A percentile compares a stretch with the other conserved stretches of the same genome.
These are phyloP conservation scores for Arabidopsis hybrid DNA, from an alignment of 441 rosid genomes.

Conservation along the genomic window DNA sequence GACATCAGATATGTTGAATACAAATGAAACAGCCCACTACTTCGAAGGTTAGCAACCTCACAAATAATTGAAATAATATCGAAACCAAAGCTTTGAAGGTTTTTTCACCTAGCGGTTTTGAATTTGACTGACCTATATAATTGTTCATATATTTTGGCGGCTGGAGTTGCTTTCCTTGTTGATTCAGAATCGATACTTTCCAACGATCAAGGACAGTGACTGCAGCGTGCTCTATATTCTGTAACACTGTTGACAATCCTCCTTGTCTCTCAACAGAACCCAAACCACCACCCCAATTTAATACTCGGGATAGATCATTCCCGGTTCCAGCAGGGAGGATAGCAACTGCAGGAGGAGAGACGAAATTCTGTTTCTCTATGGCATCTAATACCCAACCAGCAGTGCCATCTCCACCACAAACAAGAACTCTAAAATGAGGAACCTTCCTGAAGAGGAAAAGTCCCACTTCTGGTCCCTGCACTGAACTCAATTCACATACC, in stretches of 20 bases:
- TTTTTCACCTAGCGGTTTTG: conserved; percentile 1
- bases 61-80: neutral
- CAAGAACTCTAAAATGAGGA: conserved; percentile 95
- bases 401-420: conserved; percentile 99
- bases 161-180: conserved; percentile 73
- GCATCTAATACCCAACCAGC: conserved; percentile 97
- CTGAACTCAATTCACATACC: conserved; percentile 92
- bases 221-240: conserved; percentile 91
- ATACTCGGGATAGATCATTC: conserved; percentile 95
- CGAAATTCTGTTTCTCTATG: conserved; percentile 91
- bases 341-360: conserved; percentile 98
- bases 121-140: conserved; percentile 74
- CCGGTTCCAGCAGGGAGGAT: conserved; percentile 99
- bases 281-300: conserved; percentile 97
- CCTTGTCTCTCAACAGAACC: conserved; percentile 93
- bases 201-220: conserved; percentile 97
- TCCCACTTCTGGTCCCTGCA: conserved; percentile 91
- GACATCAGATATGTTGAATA: conserved; percentile 9
- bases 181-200: conserved; percentile 75
- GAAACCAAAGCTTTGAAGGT: neutral
- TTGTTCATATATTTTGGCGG: conserved; percentile 90
- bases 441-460: conserved; percentile 91
- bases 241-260: conserved; percentile 81
- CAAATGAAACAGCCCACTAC: conserved; percentile 11
- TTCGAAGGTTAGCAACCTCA: neutral